Conservation (phyloP, 805 yeast genomes). For the Yamadazyma tumulicola region DNA sequence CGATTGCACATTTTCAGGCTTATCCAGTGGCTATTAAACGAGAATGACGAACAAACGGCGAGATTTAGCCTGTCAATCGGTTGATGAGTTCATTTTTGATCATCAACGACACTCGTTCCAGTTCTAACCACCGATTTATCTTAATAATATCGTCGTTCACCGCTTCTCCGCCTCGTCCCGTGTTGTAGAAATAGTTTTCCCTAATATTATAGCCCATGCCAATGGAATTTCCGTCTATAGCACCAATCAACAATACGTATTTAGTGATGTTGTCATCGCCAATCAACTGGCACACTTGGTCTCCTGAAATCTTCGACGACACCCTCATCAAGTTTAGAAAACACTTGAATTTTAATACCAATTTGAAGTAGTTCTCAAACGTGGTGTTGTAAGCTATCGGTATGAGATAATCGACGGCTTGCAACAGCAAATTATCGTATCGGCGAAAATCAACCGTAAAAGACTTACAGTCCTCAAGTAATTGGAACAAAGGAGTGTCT, state of each 20-base stretch:
- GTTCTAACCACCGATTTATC: constrained; percentile 5
- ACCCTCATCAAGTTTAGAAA: constrained; percentile 13
- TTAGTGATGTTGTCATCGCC: constrained; percentile 6
- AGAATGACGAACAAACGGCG: background rate
- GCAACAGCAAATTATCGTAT: constrained; percentile 4
- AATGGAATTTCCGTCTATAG: constrained; percentile 6
- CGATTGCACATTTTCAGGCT: constrained; percentile 38
- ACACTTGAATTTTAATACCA: constrained; percentile 10
- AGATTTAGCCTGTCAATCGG: constrained; percentile 2
- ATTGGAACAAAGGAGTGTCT: background rate
- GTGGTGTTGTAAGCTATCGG: constrained; percentile 6
- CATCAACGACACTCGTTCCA: constrained; percentile 6
- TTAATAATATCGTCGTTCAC: background rate
- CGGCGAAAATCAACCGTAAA: constrained; percentile 5
- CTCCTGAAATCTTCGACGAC: constrained; percentile 8
- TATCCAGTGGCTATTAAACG: constrained; percentile 11
- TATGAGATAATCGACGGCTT: constrained; percentile 5
- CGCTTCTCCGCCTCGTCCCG: background rate
- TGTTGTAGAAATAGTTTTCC: constrained; percentile 9
- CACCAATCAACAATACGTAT: constrained; percentile 10
- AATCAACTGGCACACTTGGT: constrained; percentile 1
- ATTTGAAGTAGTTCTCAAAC: constrained; percentile 9
- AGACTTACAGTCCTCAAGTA: constrained; percentile 2
- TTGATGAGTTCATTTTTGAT: constrained; percentile 10
- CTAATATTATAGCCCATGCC: constrained; percentile 13